These are phyloP conservation scores for Volutella citrinella DNA, from an alignment of 2,329 filamentous ascomycete genomes.

Conservation along the genomic window DNA sequence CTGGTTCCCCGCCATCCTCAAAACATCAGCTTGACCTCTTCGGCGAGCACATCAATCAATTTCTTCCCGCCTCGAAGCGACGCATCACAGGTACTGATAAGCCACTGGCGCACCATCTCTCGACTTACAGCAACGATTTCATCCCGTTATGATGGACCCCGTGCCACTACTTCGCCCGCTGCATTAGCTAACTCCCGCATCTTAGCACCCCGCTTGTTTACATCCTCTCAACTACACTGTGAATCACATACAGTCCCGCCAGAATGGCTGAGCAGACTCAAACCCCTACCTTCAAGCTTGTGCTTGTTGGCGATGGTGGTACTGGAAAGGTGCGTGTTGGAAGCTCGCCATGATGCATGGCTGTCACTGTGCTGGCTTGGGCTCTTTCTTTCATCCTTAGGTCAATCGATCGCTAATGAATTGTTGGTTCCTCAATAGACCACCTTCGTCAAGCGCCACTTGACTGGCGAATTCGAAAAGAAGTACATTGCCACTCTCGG, in stretches of 20 bases:
- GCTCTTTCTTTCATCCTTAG: no score
- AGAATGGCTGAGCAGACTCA: conserved; percentile 62
- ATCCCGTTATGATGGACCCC: conserved; percentile 10
- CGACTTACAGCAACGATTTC: conserved; percentile 13
- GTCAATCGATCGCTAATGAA: conserved; percentile 19
- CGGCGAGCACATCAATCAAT: conserved; percentile 35
- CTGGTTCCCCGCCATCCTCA: conserved; percentile 42
- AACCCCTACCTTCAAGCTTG: conserved; percentile 95
- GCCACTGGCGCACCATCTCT: conserved; percentile 13
- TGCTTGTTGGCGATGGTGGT: conserved; percentile 98
- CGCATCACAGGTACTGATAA: conserved; percentile 23
- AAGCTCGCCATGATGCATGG: conserved; percentile 15
- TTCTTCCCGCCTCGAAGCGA: conserved; percentile 28
- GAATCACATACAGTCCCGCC: conserved; percentile 24
- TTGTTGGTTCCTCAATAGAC: conserved; percentile 58
- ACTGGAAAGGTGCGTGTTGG: conserved; percentile 81
- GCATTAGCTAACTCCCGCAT: conserved; percentile 31
- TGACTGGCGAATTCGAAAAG: conserved; percentile 99
- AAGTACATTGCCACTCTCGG: conserved; percentile 99
- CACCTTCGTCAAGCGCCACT: conserved; percentile 99
- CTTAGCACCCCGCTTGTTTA: conserved; percentile 47
- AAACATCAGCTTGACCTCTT: conserved; percentile 39
- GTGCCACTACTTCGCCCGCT: conserved; percentile 14
- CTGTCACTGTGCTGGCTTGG: conserved; percentile 16
- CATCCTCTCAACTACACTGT: conserved; percentile 33